phyloP scores from a whole-genome alignment of 768 basidiomycete genomes.

The Podaxis carcinomalis region DNA sequence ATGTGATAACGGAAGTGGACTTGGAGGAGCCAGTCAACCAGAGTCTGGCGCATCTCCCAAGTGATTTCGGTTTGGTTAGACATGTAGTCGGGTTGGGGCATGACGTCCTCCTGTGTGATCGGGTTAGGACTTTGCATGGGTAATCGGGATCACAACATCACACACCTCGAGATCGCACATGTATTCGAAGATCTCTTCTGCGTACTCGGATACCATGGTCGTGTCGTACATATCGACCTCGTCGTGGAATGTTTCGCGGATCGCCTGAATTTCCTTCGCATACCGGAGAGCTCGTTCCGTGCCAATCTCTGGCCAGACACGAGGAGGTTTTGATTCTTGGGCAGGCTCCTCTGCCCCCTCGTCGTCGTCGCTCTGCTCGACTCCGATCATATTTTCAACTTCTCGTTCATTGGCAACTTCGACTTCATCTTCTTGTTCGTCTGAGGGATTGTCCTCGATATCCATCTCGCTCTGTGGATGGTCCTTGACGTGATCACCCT shows the following conservation, averaged over 20 bases:
- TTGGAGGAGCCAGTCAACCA: slow-evolving; percentile 98
- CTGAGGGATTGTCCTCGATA: slow-evolving; percentile 43
- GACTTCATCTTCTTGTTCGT: slow-evolving; percentile 37
- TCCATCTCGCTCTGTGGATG: slow-evolving; percentile 56
- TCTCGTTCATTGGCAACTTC: slow-evolving; percentile 49
- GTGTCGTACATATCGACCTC: slow-evolving; percentile 75
- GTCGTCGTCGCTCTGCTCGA: slow-evolving; percentile 43
- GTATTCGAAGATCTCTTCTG: slow-evolving; percentile 97
- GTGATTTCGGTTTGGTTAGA: slow-evolving; percentile 86
- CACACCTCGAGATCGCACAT: slow-evolving; percentile 90
- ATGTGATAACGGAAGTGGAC: slow-evolving; percentile 98
- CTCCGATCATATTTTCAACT: slow-evolving; percentile 60
- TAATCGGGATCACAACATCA: not conserved
- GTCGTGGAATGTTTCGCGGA: slow-evolving; percentile 69
- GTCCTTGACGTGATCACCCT: slow-evolving; percentile 29
- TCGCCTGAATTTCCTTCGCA: slow-evolving; percentile 56
- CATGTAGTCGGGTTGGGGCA: slow-evolving; percentile 96
- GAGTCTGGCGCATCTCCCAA: slow-evolving; percentile 93
- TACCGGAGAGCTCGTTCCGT: slow-evolving; percentile 58
- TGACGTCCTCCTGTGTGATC: slow-evolving; percentile 60
- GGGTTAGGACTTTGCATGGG: slow-evolving; percentile 15
- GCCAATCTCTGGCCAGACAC: slow-evolving; percentile 72
- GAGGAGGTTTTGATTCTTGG: slow-evolving; percentile 32
- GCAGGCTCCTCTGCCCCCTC: slow-evolving; percentile 23
- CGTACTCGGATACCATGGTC: slow-evolving; percentile 97